Percentiles rank a stretch among this genome's conserved stretches.
Evolutionary conservation across 352 stramenopile genomes (phyloP).

Genomic region (Pythium inflatum): DNA sequence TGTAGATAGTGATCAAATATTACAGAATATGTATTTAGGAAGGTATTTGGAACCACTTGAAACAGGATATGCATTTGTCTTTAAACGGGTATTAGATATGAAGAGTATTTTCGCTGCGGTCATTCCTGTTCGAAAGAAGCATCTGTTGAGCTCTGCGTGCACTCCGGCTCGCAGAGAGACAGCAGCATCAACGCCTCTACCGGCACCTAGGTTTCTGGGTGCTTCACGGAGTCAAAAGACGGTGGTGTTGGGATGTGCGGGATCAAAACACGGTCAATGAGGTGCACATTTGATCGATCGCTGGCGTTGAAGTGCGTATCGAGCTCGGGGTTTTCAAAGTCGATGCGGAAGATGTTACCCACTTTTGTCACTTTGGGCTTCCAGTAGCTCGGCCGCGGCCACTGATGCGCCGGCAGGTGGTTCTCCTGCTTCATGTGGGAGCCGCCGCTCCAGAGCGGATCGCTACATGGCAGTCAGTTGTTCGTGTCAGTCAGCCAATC

Average conservation of each 20-base stretch:
- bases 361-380: slow-evolving; percentile 81
- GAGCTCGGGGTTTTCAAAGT: slow-evolving; percentile 83
- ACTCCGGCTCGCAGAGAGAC: background rate
- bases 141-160: background rate
- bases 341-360: slow-evolving; percentile 81
- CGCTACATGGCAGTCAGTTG: slow-evolving; percentile 43
- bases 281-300: slow-evolving; percentile 81
- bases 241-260: background rate
- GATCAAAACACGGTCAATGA: slow-evolving; percentile 72
- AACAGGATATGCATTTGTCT: too few relatives aligned
- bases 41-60: too few relatives aligned
- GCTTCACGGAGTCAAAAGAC: background rate
- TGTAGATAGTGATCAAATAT: too few relatives aligned
- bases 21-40: too few relatives aligned
- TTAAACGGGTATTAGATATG: too few relatives aligned
- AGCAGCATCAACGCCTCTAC: background rate
- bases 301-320: slow-evolving; percentile 73
- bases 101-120: too few relatives aligned
- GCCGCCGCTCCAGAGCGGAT: slow-evolving; percentile 77
- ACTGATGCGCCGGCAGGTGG: slow-evolving; percentile 71
- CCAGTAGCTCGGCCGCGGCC: slow-evolving; percentile 80
- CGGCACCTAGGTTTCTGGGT: background rate
- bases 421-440: slow-evolving; percentile 58
- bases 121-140: background rate
- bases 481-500: too few relatives aligned